Evolutionary conservation across 306 rosid genomes (phyloP).

Genomic region (Crotalaria pallida): DNA sequence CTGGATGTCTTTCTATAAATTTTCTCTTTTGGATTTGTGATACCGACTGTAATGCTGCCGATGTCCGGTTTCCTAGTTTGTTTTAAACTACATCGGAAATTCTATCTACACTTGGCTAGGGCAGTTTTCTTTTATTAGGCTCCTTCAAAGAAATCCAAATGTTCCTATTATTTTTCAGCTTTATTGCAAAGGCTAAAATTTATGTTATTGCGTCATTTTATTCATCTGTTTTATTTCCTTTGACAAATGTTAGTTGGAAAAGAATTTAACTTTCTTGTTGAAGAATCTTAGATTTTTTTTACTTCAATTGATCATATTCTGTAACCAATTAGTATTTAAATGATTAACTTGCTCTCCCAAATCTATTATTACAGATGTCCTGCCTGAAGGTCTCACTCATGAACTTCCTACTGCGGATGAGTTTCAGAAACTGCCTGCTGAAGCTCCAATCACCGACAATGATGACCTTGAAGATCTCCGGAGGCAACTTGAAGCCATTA

Average conservation of each 20-base stretch:
- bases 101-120: neutral
- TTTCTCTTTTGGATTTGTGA: neutral
- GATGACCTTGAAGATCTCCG: conserved; percentile 84
- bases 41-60: neutral
- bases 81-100: neutral
- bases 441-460: conserved; percentile 26
- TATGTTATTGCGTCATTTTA: neutral
- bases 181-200: neutral
- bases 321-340: neutral
- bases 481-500: conserved; percentile 84
- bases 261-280: conserved; percentile 1
- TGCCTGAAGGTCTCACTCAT: conserved; percentile 88
- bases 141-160: neutral
- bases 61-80: conserved; percentile 7
- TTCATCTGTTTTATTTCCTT: neutral
- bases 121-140: neutral
- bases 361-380: conserved; percentile 45
- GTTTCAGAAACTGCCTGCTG: conserved; percentile 25
- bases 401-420: conserved; percentile 88
- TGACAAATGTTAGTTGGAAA: neutral
- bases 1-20: neutral
- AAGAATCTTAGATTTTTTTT: conserved; percentile 14
- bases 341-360: neutral
- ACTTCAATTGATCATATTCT: neutral
- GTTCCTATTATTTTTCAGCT: neutral